Evolutionary conservation across 805 yeast species (phyloP), one percentile per base, ranked within the genome.

Genomic region (Priceomyces melissophilus): DNA sequence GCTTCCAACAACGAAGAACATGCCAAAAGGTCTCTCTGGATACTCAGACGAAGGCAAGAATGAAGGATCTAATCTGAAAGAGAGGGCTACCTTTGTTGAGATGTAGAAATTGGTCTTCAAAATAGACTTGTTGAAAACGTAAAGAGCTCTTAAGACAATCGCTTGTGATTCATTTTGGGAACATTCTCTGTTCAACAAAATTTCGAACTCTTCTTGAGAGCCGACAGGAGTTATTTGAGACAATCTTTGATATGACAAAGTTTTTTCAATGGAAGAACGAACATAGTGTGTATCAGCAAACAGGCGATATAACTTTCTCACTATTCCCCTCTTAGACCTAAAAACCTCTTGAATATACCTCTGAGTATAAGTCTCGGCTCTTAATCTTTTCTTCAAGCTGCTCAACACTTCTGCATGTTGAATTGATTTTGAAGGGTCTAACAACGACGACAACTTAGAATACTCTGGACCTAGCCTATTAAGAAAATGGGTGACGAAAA

Each of bases 381-480:
- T 82, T 56, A 93, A 77, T 61, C 97, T 81, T 60, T 87, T 87
- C 70, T 88, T 91, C 64, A 91, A 79, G 45, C 83, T 79, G 46
- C 73, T 78, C 56, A 91, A 74, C 26, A 87, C 81, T 65, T 88
- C 97, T 25, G 80, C 77, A 60, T 85, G 81, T 50, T 79, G 78
- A 46, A 80, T 71, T 48, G 81, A 76, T 57, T 76, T 75, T 36
- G 77, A 65, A 25, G 81, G 71, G 50, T 81, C 84, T 44, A 90
- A 72, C 45, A 89, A 71, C 27, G 74, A 67, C 44, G 79, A 64
- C 57, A 91, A 73, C 35, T 87, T 76, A 50, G 73, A 78, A 64
- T 86, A 90, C 65, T 90, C 97, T 2, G 95, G 81, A 25, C 98
- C 97, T 58, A 91, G 75, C 59, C 98, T 78, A 71, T 93, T 93